A percentile compares a stretch with the other conserved stretches of the same genome.
Evolutionary conservation across 331 rosid genomes (phyloP).

Genomic region (Prunus yedoensis): DNA sequence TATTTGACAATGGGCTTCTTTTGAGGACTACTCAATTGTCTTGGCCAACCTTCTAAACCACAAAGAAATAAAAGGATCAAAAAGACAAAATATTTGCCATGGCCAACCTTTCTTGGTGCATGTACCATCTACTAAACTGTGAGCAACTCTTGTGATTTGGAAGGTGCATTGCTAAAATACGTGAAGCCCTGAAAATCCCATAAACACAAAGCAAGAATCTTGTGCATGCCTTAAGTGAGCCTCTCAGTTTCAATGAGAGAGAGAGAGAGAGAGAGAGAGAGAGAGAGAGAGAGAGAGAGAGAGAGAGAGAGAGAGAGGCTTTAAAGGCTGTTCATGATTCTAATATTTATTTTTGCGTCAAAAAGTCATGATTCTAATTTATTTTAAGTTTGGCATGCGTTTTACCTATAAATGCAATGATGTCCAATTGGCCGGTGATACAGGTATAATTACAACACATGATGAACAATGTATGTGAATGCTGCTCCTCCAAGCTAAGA

Average conservation of each 20-base stretch:
- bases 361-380: background rate
- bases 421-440: constrained; percentile 19
- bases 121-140: too few relatives aligned
- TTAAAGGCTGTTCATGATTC: background rate
- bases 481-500: constrained; percentile 61
- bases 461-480: constrained; percentile 12
- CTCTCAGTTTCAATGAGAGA: background rate
- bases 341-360: background rate
- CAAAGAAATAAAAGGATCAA: too few relatives aligned
- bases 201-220: constrained; percentile 6
- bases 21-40: too few relatives aligned
- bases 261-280: background rate
- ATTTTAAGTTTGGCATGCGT: constrained; percentile 44
- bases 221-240: constrained; percentile 5
- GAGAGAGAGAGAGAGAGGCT: background rate
- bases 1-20: too few relatives aligned
- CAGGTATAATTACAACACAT: constrained; percentile 16
- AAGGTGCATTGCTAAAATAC: constrained; percentile 8
- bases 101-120: too few relatives aligned
- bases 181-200: constrained; percentile 8
- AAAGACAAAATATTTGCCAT: too few relatives aligned
- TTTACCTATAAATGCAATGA: constrained; percentile 29
- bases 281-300: background rate
- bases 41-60: too few relatives aligned
- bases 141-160: constrained; percentile 24